Base-by-base conservation (phyloP, 2,329 filamentous ascomycete genomes). In the Keithomyces neogunnii region DNA sequence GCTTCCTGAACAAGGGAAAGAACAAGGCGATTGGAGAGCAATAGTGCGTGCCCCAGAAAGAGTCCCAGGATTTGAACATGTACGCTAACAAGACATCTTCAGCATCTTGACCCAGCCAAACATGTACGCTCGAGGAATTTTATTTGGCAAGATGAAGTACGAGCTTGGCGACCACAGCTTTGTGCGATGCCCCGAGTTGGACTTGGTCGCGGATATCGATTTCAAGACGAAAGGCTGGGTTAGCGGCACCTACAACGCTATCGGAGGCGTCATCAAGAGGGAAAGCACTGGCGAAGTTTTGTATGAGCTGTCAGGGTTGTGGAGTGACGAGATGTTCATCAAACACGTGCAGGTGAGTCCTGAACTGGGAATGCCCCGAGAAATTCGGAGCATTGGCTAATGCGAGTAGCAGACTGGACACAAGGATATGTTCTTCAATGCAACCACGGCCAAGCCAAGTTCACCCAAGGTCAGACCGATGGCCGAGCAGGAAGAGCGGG, bases 91-190 rank as follows among this genome's bases (percentile, higher is more conserved):
- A 35, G 4, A 7, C 32, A 19, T 40, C 43, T 6, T 1, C 43
- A 95, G 89, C 69, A 88, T 95, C 63, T 72, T 97, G 49, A 97
- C 93, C 4, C 93, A 99, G 64, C 93, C 93, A 19, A 99, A 99
- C 73, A 99, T 99, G 90, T 99, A 99, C 68, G 93, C 92, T 28
- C 82, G 93, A 55, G 92, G 93, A 36, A 97, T 99, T 54, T 76
- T 99, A 7, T 96, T 99, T 63, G 93, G 93, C 46, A 97, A 96
- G 69, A 97, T 99, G 93, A 97, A 96, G 69, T 99, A 97, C 69
- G 93, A 99, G 73, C 82, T 99, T 6, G 93, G 92, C 57, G 92
- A 97, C 66, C 91, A 96, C 72, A 96, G 91, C 66, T 89, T 90
- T 61, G 88, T 99, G 26, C 81, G 85, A 58, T 97, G 93, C 67